Conservation (phyloP, 495 filamentous ascomycete genomes). For the Hypoxylon subgilvum region DNA sequence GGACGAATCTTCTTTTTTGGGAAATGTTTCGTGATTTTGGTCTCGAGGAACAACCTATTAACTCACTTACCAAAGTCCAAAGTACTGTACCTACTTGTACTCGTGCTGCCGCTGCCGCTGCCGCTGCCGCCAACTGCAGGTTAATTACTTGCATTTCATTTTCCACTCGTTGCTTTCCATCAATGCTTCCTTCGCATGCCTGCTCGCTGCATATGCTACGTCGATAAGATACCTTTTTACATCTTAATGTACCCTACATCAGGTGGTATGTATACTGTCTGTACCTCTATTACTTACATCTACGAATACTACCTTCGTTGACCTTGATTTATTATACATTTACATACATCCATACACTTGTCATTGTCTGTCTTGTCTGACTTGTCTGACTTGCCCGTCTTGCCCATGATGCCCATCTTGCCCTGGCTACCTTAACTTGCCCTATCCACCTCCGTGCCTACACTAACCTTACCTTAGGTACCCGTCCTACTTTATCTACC, state of each 20-base stretch:
- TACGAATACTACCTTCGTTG: too few species aligned
- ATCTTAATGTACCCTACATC: too few species aligned
- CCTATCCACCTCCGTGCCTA: constrained; percentile 15
- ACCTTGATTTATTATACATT: too few species aligned
- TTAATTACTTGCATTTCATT: constrained; percentile 31
- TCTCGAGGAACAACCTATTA: constrained; percentile 2
- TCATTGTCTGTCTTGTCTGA: too few species aligned
- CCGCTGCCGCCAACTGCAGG: constrained; percentile 10
- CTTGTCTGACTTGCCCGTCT: too few species aligned
- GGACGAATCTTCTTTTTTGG: constrained; percentile 22
- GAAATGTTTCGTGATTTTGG: constrained; percentile 11
- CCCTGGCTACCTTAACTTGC: constrained; percentile 1
- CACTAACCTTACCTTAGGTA: constrained; percentile 10
- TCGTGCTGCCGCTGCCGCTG: neutral
- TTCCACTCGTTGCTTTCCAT: constrained; percentile 5
- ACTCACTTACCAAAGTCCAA: constrained; percentile 10
- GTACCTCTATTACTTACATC: too few species aligned
- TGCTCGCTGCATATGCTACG: too few species aligned
- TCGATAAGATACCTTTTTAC: too few species aligned
- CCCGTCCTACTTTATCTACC: constrained; percentile 34
- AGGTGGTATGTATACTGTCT: too few species aligned
- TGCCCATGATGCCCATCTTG: neutral
- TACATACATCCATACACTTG: too few species aligned
- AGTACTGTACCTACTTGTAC: neutral
- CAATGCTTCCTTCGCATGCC: constrained; percentile 1